Evolutionary conservation across 1,284 basidiomycete genomes (phyloP).

Genomic region (Ustilago crameri): DNA sequence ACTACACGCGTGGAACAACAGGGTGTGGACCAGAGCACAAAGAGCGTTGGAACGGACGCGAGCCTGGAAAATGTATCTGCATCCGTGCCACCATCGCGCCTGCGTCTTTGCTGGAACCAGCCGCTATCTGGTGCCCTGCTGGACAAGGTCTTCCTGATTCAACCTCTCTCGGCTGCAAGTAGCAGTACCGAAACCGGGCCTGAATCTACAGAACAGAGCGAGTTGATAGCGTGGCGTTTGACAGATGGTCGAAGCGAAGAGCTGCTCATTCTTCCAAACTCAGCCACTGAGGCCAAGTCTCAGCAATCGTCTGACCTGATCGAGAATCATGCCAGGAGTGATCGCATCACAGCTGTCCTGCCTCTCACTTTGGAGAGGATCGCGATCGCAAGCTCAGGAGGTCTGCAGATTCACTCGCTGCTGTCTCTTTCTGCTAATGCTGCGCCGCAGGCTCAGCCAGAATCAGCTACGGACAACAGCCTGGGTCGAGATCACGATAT

Average conservation of each 20-base stretch:
- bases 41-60: background rate
- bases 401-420: conserved; percentile 17
- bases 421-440: conserved; percentile 11
- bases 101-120: conserved; percentile 29
- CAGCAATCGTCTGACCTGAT: background rate
- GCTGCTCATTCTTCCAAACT: conserved; percentile 8
- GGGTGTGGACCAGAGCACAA: background rate
- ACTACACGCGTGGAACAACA: conserved; percentile 8
- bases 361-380: conserved; percentile 47
- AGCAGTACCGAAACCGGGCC: background rate
- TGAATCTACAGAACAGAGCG: background rate
- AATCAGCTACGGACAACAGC: conserved; percentile 5
- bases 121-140: conserved; percentile 20
- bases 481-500: conserved; percentile 26
- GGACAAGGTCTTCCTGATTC: conserved; percentile 25
- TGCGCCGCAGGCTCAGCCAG: background rate
- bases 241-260: conserved; percentile 7
- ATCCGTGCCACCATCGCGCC: conserved; percentile 3
- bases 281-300: background rate
- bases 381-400: conserved; percentile 24
- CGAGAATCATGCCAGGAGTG: background rate
- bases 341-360: conserved; percentile 25
- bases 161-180: conserved; percentile 1
- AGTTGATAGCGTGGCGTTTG: conserved; percentile 23
- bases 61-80: background rate